Evolutionary conservation across 164 flowering plant species (phyloP).

Genomic region (Aristolochia contorta): DNA sequence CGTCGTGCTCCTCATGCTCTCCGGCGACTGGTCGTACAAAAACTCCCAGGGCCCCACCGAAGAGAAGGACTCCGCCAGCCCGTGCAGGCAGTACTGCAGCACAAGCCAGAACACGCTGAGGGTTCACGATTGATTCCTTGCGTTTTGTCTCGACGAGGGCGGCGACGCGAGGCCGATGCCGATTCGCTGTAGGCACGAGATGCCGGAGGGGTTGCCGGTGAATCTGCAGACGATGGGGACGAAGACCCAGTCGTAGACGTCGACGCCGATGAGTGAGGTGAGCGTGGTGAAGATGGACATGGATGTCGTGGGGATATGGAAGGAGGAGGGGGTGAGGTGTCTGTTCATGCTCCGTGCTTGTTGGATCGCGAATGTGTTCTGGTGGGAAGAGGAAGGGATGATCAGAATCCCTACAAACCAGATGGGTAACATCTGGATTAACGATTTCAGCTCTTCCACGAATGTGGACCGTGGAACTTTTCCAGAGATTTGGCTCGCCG

Average conservation of each 20-base stretch:
- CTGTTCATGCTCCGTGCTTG: too few relatives aligned
- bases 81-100: conserved; percentile 37
- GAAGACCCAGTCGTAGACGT: conserved; percentile 10
- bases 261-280: conserved; percentile 7
- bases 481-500: conserved; percentile 13
- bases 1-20: conserved; percentile 46
- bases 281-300: too few relatives aligned
- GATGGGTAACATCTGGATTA: conserved; percentile 14
- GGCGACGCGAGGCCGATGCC: conserved; percentile 31
- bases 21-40: conserved; percentile 45
- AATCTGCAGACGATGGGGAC: conserved; percentile 6
- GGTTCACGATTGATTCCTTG: conserved; percentile 49
- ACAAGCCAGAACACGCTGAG: conserved; percentile 44
- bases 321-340: too few relatives aligned
- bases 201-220: conserved; percentile 5
- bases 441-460: too few relatives aligned
- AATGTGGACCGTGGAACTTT: conserved; percentile 15
- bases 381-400: conserved; percentile 9
- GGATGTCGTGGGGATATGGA: too few relatives aligned
- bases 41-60: conserved; percentile 40
- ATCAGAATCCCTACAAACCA: conserved; percentile 14
- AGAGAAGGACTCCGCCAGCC: conserved; percentile 38
- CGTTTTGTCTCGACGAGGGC: conserved; percentile 39
- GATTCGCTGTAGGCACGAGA: conserved; percentile 13
- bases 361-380: conserved; percentile 10